phyloP scores from a whole-genome alignment of 495 filamentous ascomycete genomes.

The Lasiosphaeriaceae sp. region DNA sequence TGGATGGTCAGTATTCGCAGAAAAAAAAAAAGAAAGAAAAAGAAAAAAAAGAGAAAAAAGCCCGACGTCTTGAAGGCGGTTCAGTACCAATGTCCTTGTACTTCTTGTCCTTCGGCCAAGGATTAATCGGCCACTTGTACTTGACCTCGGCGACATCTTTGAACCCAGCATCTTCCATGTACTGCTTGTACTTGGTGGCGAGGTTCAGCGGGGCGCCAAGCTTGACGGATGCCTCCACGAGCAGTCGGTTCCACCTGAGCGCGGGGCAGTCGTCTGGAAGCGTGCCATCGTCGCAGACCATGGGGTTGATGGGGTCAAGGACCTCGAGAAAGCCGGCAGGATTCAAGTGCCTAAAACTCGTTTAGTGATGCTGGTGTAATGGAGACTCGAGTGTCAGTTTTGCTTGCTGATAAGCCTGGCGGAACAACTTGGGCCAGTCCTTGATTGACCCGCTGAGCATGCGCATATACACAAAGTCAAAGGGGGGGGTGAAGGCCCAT shows the following conservation, averaged over 20 bases:
- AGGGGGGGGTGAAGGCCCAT: slow-evolving; percentile 38
- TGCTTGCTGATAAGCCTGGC: not conserved
- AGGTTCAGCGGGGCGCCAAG: too few relatives aligned
- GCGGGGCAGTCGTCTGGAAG: not conserved
- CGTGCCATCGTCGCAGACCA: not conserved
- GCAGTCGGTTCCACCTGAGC: too few relatives aligned
- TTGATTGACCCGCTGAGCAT: slow-evolving; percentile 37
- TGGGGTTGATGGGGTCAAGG: not conserved
- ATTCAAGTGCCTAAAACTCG: not conserved
- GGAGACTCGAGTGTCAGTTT: not conserved
- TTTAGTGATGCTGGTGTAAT: too few relatives aligned
- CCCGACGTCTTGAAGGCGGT: too few relatives aligned
- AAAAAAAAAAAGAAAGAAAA: too few relatives aligned
- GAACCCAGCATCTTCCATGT: not conserved
- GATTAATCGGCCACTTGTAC: not conserved
- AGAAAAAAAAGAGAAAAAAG: too few relatives aligned
- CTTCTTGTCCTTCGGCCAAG: slow-evolving; percentile 4
- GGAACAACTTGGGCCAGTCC: slow-evolving; percentile 38
- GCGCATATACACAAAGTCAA: slow-evolving; percentile 46
- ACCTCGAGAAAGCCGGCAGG: not conserved
- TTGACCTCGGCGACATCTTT: not conserved
- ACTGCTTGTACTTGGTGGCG: too few relatives aligned
- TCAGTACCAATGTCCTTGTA: not conserved
- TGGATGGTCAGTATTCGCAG: too few relatives aligned
- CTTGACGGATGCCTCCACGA: too few relatives aligned